These are phyloP conservation scores for Physcia stellaris DNA, from an alignment of 495 filamentous ascomycete genomes.

Conservation along the genomic window DNA sequence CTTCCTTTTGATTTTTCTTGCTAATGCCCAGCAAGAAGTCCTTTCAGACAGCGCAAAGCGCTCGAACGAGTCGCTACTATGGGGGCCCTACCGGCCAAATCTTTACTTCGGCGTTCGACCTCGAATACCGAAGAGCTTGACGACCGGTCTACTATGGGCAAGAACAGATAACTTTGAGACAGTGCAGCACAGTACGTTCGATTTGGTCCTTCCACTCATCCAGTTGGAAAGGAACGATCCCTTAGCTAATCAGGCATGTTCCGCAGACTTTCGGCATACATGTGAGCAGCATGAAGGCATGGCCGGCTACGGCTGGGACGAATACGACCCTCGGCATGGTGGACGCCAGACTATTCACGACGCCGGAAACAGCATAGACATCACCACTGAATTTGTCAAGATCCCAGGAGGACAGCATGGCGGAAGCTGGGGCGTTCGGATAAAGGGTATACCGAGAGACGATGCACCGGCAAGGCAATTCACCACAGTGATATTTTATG, in stretches of 20 bases:
- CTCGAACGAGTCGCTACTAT: constrained; percentile 79
- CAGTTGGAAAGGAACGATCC: too few relatives aligned
- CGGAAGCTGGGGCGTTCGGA: constrained; percentile 79
- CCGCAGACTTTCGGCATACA: constrained; percentile 60
- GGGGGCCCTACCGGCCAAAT: constrained; percentile 92
- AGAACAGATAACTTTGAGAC: constrained; percentile 68
- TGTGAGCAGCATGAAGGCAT: constrained; percentile 92
- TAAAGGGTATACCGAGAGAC: constrained; percentile 68
- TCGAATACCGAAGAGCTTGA: constrained; percentile 71
- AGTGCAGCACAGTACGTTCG: constrained; percentile 65
- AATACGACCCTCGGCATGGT: constrained; percentile 79
- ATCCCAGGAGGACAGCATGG: constrained; percentile 77
- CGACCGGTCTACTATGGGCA: constrained; percentile 79
- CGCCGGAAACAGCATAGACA: constrained; percentile 69
- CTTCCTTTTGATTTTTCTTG: constrained; percentile 2
- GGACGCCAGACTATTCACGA: constrained; percentile 86
- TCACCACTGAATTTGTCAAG: constrained; percentile 89
- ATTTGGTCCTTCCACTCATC: too few relatives aligned
- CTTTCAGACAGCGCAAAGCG: constrained; percentile 26
- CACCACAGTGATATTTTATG: constrained; percentile 68
- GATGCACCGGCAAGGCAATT: constrained; percentile 51
- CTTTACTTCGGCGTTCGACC: constrained; percentile 91
- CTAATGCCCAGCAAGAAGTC: constrained; percentile 6
- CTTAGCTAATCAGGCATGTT: too few relatives aligned
- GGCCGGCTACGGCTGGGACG: constrained; percentile 91